phyloP scores from a whole-genome alignment of 768 basidiomycete species.

The Suillus paluster region DNA sequence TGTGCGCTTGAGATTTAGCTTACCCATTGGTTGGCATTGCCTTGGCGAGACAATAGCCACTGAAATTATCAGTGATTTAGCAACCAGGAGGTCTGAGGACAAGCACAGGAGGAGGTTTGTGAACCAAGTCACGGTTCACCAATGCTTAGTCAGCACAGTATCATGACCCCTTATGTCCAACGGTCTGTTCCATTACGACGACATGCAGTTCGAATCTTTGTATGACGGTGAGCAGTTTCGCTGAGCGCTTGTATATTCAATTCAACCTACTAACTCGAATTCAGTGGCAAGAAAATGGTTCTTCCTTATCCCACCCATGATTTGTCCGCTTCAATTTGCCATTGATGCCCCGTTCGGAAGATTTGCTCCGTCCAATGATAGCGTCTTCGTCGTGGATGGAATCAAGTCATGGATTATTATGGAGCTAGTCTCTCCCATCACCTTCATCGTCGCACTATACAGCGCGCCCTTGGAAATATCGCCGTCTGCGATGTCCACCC shows the following conservation, averaged over 20 bases:
- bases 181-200: not conserved
- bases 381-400: constrained; percentile 61
- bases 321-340: constrained; percentile 46
- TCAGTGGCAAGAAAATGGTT: constrained; percentile 50
- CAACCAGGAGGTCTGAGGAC: not conserved
- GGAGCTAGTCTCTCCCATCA: constrained; percentile 68
- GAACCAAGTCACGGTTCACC: not conserved
- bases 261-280: not conserved
- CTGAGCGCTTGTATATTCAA: not conserved
- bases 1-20: constrained; percentile 66
- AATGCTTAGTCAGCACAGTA: constrained; percentile 23
- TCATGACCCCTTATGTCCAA: not conserved
- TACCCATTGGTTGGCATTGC: constrained; percentile 38
- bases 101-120: not conserved
- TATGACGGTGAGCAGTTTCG: constrained; percentile 27
- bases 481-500: constrained; percentile 35
- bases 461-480: constrained; percentile 52
- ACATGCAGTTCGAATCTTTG: constrained; percentile 19
- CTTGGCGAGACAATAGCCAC: not conserved
- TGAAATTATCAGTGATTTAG: not conserved
- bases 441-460: constrained; percentile 55
- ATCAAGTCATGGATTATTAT: constrained; percentile 74
- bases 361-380: constrained; percentile 55
- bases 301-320: constrained; percentile 42
- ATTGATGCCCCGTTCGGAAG: constrained; percentile 84